These are phyloP conservation scores for Globisporangium radiosum DNA, from an alignment of 352 stramenopile species.

Conservation along the genomic window DNA sequence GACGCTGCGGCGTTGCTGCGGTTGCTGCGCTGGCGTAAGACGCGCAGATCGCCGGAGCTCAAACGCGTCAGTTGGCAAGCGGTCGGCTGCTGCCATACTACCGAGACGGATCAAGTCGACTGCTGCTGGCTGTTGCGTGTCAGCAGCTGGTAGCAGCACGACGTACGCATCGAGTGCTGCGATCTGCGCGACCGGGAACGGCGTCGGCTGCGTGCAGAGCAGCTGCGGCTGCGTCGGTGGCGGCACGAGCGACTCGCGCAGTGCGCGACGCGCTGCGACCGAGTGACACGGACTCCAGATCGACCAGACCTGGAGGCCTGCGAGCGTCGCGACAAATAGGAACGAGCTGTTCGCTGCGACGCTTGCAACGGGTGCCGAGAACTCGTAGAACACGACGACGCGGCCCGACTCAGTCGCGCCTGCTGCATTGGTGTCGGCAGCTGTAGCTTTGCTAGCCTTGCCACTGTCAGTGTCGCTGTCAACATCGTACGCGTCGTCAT, in stretches of 20 bases:
- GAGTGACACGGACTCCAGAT: constrained; percentile 85
- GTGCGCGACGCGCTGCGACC: constrained; percentile 54
- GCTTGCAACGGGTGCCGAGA: constrained; percentile 48
- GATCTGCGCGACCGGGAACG: constrained; percentile 49
- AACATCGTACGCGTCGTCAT: too few species aligned
- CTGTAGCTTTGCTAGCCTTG: too few species aligned
- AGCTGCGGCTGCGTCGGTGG: constrained; percentile 70
- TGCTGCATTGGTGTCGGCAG: constrained; percentile 3
- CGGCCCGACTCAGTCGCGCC: constrained; percentile 35
- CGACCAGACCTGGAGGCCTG: constrained; percentile 74
- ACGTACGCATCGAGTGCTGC: constrained; percentile 75
- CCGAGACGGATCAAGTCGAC: constrained; percentile 35
- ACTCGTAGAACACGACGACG: constrained; percentile 83
- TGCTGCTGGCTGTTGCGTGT: constrained; percentile 13
- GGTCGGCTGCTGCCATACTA: constrained; percentile 34
- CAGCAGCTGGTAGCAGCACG: constrained; percentile 35
- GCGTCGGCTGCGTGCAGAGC: constrained; percentile 55
- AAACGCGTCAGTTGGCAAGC: constrained; percentile 47
- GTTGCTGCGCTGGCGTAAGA: neutral
- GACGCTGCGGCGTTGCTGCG: constrained; percentile 24
- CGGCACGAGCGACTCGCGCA: constrained; percentile 45
- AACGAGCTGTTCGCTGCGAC: constrained; percentile 84
- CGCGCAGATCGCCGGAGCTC: constrained; percentile 29
- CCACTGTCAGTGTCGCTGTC: too few species aligned
- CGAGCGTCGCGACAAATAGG: constrained; percentile 67